A percentile compares a stretch with the other conserved stretches of the same genome.
These are phyloP conservation scores for Colletotrichum sp. DNA, from an alignment of 2,329 filamentous ascomycete genomes.

Conservation along the genomic window DNA sequence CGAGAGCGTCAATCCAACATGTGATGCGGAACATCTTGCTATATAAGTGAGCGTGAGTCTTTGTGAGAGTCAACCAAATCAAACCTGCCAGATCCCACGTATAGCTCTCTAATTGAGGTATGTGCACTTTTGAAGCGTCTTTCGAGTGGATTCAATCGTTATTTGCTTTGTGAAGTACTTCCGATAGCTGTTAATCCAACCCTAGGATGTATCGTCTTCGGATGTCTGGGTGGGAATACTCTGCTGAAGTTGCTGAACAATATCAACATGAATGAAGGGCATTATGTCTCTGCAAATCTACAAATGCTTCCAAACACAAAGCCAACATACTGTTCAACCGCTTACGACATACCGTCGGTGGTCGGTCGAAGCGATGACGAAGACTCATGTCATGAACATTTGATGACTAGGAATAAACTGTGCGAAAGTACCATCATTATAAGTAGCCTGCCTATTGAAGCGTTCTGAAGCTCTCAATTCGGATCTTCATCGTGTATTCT, in stretches of 20 bases:
- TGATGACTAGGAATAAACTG: too few species aligned
- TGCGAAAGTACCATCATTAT: too few species aligned
- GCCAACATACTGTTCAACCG: accelerated
- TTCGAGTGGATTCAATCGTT: too few species aligned
- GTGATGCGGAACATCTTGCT: accelerated
- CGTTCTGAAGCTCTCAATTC: too few species aligned
- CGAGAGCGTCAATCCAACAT: accelerated
- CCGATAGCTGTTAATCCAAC: background rate
- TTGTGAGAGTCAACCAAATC: accelerated
- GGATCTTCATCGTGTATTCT: too few species aligned
- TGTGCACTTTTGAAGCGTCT: too few species aligned
- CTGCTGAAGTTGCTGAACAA: background rate
- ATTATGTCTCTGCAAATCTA: accelerated
- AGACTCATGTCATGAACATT: too few species aligned
- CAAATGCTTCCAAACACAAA: background rate
- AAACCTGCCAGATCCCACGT: too few species aligned
- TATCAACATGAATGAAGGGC: background rate
- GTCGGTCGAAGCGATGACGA: background rate
- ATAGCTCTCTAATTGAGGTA: too few species aligned
- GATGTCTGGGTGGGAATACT: background rate
- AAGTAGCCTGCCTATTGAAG: too few species aligned
- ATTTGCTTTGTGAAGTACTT: background rate
- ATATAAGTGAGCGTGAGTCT: background rate
- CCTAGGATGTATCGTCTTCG: accelerated
- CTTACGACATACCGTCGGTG: too few species aligned